Conservation (phyloP, 2,329 filamentous ascomycete genomes). For the Pseudocercospora fijiensis region DNA sequence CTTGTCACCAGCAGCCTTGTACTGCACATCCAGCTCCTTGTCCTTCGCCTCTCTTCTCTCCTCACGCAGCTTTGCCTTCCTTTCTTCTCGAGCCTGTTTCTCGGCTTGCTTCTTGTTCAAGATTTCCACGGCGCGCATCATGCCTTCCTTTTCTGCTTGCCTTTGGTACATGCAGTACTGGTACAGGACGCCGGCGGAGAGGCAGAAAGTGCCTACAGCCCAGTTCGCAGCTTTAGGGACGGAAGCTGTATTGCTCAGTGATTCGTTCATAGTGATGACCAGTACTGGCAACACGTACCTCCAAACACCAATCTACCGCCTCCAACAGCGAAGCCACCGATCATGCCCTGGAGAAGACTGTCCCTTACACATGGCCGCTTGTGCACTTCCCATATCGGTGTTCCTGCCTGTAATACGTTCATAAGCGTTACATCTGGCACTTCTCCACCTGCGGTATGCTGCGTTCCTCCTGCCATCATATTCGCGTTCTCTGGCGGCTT, state of each 20-base stretch:
- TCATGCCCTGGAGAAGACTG: slow-evolving; percentile 79
- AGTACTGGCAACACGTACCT: slow-evolving; percentile 54
- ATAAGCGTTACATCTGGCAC: slow-evolving; percentile 53
- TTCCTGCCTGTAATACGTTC: slow-evolving; percentile 64
- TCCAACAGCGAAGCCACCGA: slow-evolving; percentile 72
- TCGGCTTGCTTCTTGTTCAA: slow-evolving; percentile 71
- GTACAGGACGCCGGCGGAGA: slow-evolving; percentile 69
- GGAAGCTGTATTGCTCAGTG: slow-evolving; percentile 46
- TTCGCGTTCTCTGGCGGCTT: slow-evolving; percentile 51
- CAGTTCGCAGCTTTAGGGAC: slow-evolving; percentile 74
- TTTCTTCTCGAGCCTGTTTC: slow-evolving; percentile 52
- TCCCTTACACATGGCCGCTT: slow-evolving; percentile 82
- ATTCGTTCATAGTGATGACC: not conserved
- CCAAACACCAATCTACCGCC: slow-evolving; percentile 71
- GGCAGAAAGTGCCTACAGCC: slow-evolving; percentile 75
- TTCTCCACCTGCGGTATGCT: slow-evolving; percentile 63
- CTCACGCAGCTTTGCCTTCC: slow-evolving; percentile 42
- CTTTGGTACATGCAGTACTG: slow-evolving; percentile 80
- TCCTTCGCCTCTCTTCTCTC: slow-evolving; percentile 47
- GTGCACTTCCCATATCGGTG: slow-evolving; percentile 71
- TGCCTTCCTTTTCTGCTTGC: slow-evolving; percentile 72
- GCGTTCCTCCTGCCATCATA: slow-evolving; percentile 56
- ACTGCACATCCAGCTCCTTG: slow-evolving; percentile 43
- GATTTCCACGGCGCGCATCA: slow-evolving; percentile 82
- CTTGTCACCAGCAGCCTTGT: slow-evolving; percentile 32